A percentile compares a stretch with the other conserved stretches of the same genome.
Evolutionary conservation across 2,329 filamentous ascomycete species (phyloP).

Genomic region (Scopulariopsis brevicaulis): DNA sequence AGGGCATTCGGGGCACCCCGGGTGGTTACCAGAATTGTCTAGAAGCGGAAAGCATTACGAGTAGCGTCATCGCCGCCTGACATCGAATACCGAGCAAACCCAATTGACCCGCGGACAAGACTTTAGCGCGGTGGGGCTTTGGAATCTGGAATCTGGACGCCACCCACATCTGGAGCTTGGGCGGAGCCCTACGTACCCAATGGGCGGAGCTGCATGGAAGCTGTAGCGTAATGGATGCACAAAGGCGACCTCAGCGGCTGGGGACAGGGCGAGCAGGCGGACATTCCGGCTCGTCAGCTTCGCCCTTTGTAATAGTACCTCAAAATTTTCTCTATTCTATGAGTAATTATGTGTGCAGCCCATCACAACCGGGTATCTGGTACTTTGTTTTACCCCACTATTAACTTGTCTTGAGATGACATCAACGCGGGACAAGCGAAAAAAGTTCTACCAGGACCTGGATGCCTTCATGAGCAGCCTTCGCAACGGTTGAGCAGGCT

Average conservation of each 20-base stretch:
- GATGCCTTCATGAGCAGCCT: not conserved
- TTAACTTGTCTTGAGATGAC: not conserved
- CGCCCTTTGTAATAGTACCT: not conserved
- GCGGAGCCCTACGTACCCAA: no score
- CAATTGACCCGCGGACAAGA: no score
- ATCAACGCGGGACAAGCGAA: slow-evolving; percentile 1
- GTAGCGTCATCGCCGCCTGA: no score
- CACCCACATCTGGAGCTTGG: no score
- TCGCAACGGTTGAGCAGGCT: not conserved
- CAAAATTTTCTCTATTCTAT: not conserved
- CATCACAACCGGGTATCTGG: not conserved
- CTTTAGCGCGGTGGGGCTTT: no score
- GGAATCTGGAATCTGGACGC: no score
- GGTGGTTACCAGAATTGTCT: no score
- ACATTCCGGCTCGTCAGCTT: not conserved
- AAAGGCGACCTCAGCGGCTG: not conserved
- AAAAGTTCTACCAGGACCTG: not conserved
- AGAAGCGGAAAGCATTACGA: no score
- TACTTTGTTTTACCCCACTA: not conserved
- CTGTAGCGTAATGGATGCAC: not conserved
- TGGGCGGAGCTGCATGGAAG: not conserved
- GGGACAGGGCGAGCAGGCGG: not conserved
- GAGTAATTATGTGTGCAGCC: not conserved
- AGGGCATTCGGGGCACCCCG: no score
- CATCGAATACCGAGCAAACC: no score